Evolutionary conservation across 78 protist species (phyloP), one percentile per base, ranked within the genome.

Genomic region (Thecamonas trahens): DNA sequence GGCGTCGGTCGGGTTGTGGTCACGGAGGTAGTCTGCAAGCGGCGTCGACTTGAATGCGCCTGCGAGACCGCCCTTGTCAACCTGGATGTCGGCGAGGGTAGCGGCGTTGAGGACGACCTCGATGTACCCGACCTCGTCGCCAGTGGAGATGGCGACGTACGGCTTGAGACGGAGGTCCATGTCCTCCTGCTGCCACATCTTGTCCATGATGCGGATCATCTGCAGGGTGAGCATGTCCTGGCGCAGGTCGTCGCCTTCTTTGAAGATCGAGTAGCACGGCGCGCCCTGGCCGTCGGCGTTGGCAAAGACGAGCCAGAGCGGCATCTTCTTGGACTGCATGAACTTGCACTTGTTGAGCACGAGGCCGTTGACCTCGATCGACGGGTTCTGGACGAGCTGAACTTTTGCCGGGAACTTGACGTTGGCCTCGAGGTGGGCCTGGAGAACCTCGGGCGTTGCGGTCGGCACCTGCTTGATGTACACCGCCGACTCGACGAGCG

Each of bases 221-320:
- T 94, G 98, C 7, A 94, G 81, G 4, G 95, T 88, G n/a, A 94
- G 74, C 42, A 81, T 74, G 72, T 94, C 96, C 67, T 94, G 96
- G 32, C 96, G 78, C 44, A 91, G 61, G 73, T 91, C 97, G 76
- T 93, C 97, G 18, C 93, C 89, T 14, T 63, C 74, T 45, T 77
- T 76, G 39, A 72, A 70, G 24, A 6, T 6, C 22, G 17, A 2
- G 53, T 5, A 22, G 17, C 53, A 47, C 7, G n/a, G 17, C 53
- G 53, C 3, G n/a, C 2, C 26, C 9, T 8, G 22, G 53, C 9
- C 26, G 59, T 81, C 89, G 4, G 37, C 82, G 70, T 86, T 86
- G 49, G 47, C 70, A 66, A 89, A 82, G 1, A 73, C 89, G 22
- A 89, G 76, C 94, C 91, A 89, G 22, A 89, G 70, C 35, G 90